Percentiles rank a stretch among this genome's conserved stretches.
Conservation (phyloP, 805 yeast species). For the Ogataea kodamae region DNA sequence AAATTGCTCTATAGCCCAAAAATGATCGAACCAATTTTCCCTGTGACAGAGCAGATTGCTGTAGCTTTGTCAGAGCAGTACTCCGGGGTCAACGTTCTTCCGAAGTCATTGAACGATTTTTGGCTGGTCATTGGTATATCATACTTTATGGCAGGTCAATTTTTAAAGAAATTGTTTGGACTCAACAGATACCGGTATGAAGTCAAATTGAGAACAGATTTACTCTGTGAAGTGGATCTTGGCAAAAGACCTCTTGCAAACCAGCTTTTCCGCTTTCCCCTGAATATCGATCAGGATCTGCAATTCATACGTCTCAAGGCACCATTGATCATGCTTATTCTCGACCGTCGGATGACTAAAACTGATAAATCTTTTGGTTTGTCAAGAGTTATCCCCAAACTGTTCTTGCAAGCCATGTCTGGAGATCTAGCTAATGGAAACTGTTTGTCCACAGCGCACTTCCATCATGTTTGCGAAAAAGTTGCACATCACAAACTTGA, state of each 20-base stretch:
- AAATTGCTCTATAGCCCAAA: conserved; percentile 66
- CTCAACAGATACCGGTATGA: conserved; percentile 73
- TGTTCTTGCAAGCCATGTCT: conserved; percentile 91
- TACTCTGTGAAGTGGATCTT: conserved; percentile 68
- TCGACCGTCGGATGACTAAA: conserved; percentile 92
- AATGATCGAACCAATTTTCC: conserved; percentile 73
- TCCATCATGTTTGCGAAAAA: conserved; percentile 91
- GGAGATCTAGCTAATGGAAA: conserved; percentile 81
- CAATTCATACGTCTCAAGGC: conserved; percentile 74
- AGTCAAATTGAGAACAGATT: conserved; percentile 60
- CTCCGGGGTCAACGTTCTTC: conserved; percentile 89
- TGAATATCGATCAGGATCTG: conserved; percentile 53
- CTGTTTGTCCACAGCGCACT: conserved; percentile 73
- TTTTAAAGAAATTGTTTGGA: conserved; percentile 72
- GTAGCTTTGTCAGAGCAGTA: conserved; percentile 81
- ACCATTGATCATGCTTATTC: conserved; percentile 77
- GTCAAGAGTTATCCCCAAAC: conserved; percentile 84
- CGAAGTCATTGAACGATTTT: conserved; percentile 69
- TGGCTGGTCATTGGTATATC: conserved; percentile 92
- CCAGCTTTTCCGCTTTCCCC: conserved; percentile 64
- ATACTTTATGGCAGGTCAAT: conserved; percentile 74
- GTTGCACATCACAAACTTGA: conserved; percentile 85
- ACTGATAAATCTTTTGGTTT: conserved; percentile 93
- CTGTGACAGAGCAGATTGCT: conserved; percentile 63
- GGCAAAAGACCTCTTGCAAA: conserved; percentile 79